These are phyloP conservation scores for Populus pruinosa DNA, from an alignment of 345 rosid genomes.

Conservation along the genomic window DNA sequence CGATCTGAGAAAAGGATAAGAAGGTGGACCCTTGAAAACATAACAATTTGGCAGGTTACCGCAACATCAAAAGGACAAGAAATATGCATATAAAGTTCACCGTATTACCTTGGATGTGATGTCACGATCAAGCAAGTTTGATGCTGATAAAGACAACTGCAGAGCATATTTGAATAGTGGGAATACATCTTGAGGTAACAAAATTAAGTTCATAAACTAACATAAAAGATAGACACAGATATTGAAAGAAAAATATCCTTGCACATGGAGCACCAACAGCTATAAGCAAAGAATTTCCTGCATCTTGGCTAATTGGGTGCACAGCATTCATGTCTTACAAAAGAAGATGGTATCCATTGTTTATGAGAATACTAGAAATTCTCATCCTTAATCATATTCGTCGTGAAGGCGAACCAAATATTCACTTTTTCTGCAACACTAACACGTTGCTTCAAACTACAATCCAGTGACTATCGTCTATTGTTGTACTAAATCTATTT, in stretches of 20 bases:
- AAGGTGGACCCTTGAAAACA: background rate
- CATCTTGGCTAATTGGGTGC: background rate
- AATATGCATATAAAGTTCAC: background rate
- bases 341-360: background rate
- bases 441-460: background rate
- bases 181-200: background rate
- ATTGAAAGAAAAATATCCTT: background rate
- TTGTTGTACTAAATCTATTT: too few species aligned
- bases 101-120: conserved; percentile 63
- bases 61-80: background rate
- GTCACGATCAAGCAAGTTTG: conserved; percentile 68
- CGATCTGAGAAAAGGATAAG: background rate
- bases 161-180: conserved; percentile 11
- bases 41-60: background rate
- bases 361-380: background rate
- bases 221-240: background rate
- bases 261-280: too few species aligned
- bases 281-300: too few species aligned
- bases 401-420: background rate
- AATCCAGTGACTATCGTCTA: too few species aligned
- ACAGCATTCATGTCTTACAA: background rate
- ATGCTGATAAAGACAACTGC: conserved; percentile 74
- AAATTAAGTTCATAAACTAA: background rate
- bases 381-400: background rate
- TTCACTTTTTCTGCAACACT: background rate